A percentile compares a stretch with the other conserved stretches of the same genome.
phyloP scores from a whole-genome alignment of 176 grass and related monocot genomes.

The Cenchrus americanus region DNA sequence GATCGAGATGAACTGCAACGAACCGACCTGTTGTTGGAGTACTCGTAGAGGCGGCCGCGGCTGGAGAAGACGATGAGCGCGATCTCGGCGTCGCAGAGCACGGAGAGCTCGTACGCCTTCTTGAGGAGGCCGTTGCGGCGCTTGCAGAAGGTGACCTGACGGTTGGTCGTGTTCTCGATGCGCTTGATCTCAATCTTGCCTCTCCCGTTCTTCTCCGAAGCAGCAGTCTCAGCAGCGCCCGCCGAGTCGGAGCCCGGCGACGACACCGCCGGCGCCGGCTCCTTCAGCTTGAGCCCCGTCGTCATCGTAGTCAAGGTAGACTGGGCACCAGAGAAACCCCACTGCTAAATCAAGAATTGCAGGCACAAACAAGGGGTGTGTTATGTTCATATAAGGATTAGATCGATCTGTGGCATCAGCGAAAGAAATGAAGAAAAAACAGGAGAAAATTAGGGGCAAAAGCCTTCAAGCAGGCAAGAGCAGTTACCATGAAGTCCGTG shows the following conservation, averaged over 20 bases:
- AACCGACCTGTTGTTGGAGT: constrained; percentile 70
- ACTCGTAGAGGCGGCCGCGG: constrained; percentile 81
- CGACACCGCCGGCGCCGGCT: not conserved
- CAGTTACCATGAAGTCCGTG: constrained; percentile 49
- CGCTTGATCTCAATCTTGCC: constrained; percentile 80
- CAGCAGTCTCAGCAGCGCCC: not conserved
- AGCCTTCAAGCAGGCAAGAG: constrained; percentile 1
- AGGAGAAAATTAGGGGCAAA: not conserved
- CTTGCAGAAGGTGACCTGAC: constrained; percentile 89
- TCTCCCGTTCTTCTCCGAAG: constrained; percentile 50
- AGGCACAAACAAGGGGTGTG: not conserved
- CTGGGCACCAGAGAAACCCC: not conserved
- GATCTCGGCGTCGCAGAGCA: constrained; percentile 72
- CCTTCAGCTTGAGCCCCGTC: constrained; percentile 31
- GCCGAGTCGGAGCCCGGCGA: not conserved
- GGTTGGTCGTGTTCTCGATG: constrained; percentile 80
- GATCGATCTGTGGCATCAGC: constrained; percentile 26
- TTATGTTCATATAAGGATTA: too few relatives aligned
- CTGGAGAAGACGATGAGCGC: constrained; percentile 76
- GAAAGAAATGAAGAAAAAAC: not conserved
- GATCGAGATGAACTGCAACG: too few relatives aligned
- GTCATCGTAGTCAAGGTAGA: constrained; percentile 13
- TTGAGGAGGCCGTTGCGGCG: constrained; percentile 80
- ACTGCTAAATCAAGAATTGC: constrained; percentile 19
- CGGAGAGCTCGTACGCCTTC: constrained; percentile 80